Base-by-base conservation (phyloP, 2,329 filamentous ascomycete genomes). In the Cladosporium sp. region DNA sequence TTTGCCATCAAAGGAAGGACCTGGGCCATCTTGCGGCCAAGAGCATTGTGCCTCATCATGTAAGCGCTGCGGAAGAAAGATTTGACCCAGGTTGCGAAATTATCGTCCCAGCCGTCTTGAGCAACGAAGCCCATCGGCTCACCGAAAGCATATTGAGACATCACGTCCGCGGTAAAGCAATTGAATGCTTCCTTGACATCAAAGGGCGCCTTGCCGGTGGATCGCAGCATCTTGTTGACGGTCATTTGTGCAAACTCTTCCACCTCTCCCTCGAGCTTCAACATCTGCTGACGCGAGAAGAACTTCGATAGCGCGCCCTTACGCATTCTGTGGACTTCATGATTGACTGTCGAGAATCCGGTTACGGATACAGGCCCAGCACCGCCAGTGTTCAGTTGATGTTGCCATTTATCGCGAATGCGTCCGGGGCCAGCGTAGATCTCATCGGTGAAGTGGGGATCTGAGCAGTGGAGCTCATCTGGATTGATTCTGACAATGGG, bases 81-180 rank as follows among this genome's bases (percentile, higher is more conserved):
- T 15, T 56, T 56, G 15, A 56, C 54, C 54, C 54, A 56, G 15
- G 54, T 56, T 3, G 54, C 54, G 19, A 56, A 56, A 30, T 56
- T 56, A 6, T 30, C 30, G 34, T 56, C 54, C 54, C 54, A 56
- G 19, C 54, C 42, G 19, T 84, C 78, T 7, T 72, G 64, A 15
- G 74, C 73, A 0, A 83, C 63, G 63, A 80, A 79, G 2, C 82
- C 81, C 61, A 83, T 83, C 0, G 80, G 66, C n/a, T 75, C 65
- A 7, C 82, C 82, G 43, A 84, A 80, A 0, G 79, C 79, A 5
- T 85, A 67, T 40, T 77, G 75, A 25, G 76, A 80, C 62, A 86
- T 82, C 36, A 83, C 77, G 59, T 85, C 83, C 3, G 84, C 70
- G 0, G 82, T 82, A 55, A 84, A 79, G 70, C 75, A 84, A 42